A percentile compares a stretch with the other conserved stretches of the same genome.
These are phyloP conservation scores for Rhizophora mangle DNA, from an alignment of 345 rosid genomes.

Conservation along the genomic window DNA sequence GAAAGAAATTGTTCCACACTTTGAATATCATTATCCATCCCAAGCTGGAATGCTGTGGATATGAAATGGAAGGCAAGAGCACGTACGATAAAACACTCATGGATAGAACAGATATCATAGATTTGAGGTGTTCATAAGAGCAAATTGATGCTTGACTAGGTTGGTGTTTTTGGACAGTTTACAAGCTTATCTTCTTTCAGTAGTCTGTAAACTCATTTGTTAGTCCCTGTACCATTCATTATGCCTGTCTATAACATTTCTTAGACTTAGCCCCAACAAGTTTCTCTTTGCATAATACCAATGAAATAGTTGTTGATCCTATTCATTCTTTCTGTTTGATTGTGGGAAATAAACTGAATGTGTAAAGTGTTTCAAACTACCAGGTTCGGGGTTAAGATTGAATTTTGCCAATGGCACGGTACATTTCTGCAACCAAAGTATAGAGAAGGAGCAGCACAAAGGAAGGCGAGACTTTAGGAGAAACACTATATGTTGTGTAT, in stretches of 20 bases:
- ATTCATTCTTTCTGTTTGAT: no score
- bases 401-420: not conserved
- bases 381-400: not conserved
- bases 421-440: not conserved
- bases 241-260: not conserved
- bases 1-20: slow-evolving; percentile 50
- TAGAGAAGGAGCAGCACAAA: not conserved
- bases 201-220: not conserved
- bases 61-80: slow-evolving; percentile 82
- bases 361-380: no score
- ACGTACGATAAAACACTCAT: slow-evolving; percentile 42
- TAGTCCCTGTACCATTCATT: not conserved
- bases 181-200: not conserved
- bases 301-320: no score
- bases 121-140: slow-evolving; percentile 29
- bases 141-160: not conserved
- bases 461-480: not conserved
- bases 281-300: not conserved
- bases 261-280: not conserved
- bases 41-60: slow-evolving; percentile 63
- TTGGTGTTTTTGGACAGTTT: not conserved
- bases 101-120: slow-evolving; percentile 51
- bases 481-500: slow-evolving; percentile 29
- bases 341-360: no score
- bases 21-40: slow-evolving; percentile 73